These are phyloP conservation scores for Chlorella vulgaris DNA, from an alignment of 139 green algal genomes.

Conservation along the genomic window DNA sequence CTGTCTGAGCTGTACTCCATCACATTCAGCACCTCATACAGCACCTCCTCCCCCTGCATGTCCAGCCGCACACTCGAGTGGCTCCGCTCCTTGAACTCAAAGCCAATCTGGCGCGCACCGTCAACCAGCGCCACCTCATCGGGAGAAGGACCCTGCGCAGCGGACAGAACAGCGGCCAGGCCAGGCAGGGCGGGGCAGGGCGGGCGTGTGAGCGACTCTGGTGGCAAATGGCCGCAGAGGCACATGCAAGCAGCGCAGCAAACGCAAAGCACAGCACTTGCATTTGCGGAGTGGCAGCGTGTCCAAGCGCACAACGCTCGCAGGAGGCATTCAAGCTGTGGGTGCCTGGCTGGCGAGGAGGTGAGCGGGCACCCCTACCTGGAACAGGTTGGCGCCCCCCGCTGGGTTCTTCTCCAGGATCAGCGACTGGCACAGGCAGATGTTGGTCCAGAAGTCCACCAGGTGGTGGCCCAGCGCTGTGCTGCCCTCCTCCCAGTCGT, in stretches of 20 bases:
- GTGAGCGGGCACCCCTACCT: conserved; percentile 26
- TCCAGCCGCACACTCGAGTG: conserved; percentile 52
- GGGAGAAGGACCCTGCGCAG: conserved; percentile 83
- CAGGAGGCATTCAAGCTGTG: no score
- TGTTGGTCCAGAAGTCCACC: conserved; percentile 69
- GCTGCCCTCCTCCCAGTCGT: conserved; percentile 28
- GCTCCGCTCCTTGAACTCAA: conserved; percentile 73
- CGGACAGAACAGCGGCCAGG: no score
- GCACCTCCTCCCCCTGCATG: conserved; percentile 55
- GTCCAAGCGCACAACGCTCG: no score
- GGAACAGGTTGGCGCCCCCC: conserved; percentile 36
- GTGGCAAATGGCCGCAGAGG: no score
- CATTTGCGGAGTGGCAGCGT: no score
- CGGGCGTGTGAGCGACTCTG: neutral
- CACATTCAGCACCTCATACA: conserved; percentile 87
- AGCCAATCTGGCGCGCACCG: conserved; percentile 89
- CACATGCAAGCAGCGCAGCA: no score
- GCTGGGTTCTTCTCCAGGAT: conserved; percentile 57
- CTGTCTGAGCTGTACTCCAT: conserved; percentile 93
- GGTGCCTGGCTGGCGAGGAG: neutral
- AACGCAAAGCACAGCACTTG: no score
- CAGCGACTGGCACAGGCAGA: conserved; percentile 73
- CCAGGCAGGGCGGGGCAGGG: neutral
- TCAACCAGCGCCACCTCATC: conserved; percentile 97
- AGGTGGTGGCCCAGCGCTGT: conserved; percentile 52